These are phyloP conservation scores for Ramularia collo-cygni DNA, from an alignment of 2,329 filamentous ascomycete species.

Conservation along the genomic window DNA sequence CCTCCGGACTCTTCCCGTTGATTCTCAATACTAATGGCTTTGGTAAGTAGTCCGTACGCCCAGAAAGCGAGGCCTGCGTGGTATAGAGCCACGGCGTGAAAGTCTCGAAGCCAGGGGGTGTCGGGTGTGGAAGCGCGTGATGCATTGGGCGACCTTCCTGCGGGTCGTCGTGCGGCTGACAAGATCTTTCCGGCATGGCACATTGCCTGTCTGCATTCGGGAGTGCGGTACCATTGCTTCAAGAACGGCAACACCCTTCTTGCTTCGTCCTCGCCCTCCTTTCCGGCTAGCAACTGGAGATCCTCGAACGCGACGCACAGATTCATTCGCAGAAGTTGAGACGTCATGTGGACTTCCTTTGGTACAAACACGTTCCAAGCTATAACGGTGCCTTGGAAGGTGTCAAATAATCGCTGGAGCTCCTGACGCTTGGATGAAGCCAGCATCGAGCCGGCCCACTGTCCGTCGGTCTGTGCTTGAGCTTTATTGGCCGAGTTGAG, in stretches of 20 bases:
- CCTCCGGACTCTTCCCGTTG: too few species aligned
- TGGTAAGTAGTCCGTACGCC: conserved; percentile 15
- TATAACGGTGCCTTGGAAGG: conserved; percentile 15
- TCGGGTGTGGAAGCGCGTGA: conserved; percentile 12
- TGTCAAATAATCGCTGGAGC: conserved; percentile 10
- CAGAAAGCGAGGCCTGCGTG: conserved; percentile 16
- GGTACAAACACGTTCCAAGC: conserved; percentile 16
- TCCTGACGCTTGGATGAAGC: conserved; percentile 18
- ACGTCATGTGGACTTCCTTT: conserved; percentile 17
- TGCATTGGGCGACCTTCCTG: conserved; percentile 15
- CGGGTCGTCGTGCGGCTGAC: conserved; percentile 13
- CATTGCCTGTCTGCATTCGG: conserved; percentile 15
- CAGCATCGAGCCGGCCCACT: conserved; percentile 13
- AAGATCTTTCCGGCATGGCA: conserved; percentile 21
- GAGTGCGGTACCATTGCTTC: conserved; percentile 16
- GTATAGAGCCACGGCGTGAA: conserved; percentile 16
- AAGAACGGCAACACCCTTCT: conserved; percentile 13
- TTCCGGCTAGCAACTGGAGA: conserved; percentile 17
- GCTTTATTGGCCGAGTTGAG: conserved; percentile 18
- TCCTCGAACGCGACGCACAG: conserved; percentile 18
- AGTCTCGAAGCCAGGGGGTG: conserved; percentile 17
- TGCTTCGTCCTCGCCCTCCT: conserved; percentile 19
- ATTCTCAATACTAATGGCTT: neutral
- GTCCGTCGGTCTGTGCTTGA: conserved; percentile 10
- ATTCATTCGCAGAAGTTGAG: conserved; percentile 18